Evolutionary conservation across 257 asterid genomes (phyloP).

Genomic region (Fraxinus cuspidata): DNA sequence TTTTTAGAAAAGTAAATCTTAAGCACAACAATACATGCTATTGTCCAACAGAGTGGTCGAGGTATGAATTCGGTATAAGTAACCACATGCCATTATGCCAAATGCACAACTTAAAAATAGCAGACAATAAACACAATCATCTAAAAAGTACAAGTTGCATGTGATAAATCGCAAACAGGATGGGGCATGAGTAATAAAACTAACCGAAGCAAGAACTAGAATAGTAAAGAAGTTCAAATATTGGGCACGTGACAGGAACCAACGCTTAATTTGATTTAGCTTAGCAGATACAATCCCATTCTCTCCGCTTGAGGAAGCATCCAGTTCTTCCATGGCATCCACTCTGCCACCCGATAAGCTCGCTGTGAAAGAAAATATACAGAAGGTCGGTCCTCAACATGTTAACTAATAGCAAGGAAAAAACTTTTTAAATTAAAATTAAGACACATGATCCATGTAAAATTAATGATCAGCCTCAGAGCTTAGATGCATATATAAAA

Average conservation of each 20-base stretch:
- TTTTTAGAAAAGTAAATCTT: too few species aligned
- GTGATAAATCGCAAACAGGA: neutral
- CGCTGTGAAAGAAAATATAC: slow-evolving; percentile 39
- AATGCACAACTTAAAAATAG: neutral
- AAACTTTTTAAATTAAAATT: neutral
- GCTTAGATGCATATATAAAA: neutral
- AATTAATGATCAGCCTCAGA: slow-evolving; percentile 2
- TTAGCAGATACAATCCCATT: slow-evolving; percentile 47
- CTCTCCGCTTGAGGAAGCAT: slow-evolving; percentile 46
- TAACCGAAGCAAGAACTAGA: slow-evolving; percentile 80
- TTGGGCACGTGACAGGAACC: slow-evolving; percentile 68
- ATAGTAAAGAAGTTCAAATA: slow-evolving; percentile 74
- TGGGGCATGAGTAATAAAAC: slow-evolving; percentile 9
- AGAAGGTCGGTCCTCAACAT: slow-evolving; percentile 4
- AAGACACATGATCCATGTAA: neutral
- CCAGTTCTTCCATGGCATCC: slow-evolving; percentile 66
- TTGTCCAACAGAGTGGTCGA: neutral
- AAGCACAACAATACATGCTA: too few species aligned
- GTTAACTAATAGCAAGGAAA: slow-evolving; percentile 2
- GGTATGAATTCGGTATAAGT: neutral
- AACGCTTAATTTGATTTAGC: slow-evolving; percentile 55
- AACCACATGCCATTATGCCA: neutral
- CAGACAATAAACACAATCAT: neutral
- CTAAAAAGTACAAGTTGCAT: neutral
- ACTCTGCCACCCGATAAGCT: slow-evolving; percentile 57